A percentile compares a stretch with the other conserved stretches of the same genome.
Evolutionary conservation across 208 protist species (phyloP).

Genomic region (Plasmodiophora brassicae): DNA sequence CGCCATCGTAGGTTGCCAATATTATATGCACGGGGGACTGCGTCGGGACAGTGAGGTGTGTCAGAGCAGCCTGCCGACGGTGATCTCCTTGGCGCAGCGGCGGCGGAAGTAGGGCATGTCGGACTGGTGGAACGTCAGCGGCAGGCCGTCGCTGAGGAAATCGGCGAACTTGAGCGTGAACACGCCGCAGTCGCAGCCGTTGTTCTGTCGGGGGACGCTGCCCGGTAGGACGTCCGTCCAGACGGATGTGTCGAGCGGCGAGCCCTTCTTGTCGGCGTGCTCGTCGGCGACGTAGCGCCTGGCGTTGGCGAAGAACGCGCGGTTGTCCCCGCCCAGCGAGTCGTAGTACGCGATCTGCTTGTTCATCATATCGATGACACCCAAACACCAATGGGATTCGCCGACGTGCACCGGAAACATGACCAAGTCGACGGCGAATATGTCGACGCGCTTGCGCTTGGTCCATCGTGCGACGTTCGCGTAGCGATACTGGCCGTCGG

Average conservation of each 20-base stretch:
- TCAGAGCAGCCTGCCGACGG: not conserved
- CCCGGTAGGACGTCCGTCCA: not conserved
- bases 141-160: not conserved
- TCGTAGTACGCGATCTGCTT: constrained; percentile 19
- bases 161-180: constrained; percentile 19
- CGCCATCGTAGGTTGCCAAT: too few species aligned
- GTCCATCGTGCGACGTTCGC: not conserved
- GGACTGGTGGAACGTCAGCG: not conserved
- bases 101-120: constrained; percentile 12
- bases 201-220: not conserved
- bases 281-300: not conserved
- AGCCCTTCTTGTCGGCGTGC: constrained; percentile 10
- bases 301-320: not conserved
- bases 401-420: not conserved
- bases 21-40: too few species aligned
- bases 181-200: constrained; percentile 22
- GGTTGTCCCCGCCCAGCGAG: not conserved
- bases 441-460: not conserved
- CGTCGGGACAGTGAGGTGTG: too few species aligned
- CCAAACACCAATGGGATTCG: constrained; percentile 2
- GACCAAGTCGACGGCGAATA: constrained; percentile 3
- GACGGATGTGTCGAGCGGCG: not conserved
- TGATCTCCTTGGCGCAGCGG: not conserved
- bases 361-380: not conserved
- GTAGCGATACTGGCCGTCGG: not conserved